These are phyloP conservation scores for Aphanoascus verrucosus DNA, from an alignment of 2,329 filamentous ascomycete species.

Conservation along the genomic window DNA sequence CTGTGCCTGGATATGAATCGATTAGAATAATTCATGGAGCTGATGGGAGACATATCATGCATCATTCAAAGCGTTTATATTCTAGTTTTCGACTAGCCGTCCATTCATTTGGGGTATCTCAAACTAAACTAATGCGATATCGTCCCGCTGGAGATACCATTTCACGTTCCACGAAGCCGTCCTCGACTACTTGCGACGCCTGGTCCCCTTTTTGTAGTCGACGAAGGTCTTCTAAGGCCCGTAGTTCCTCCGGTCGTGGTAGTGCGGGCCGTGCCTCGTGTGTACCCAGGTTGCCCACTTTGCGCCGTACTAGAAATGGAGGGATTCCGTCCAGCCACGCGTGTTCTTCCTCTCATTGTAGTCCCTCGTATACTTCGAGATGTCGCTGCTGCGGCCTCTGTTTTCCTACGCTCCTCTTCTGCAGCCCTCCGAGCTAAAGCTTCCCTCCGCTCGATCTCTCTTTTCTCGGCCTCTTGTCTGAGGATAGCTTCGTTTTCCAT, in stretches of 20 bases:
- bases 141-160: not conserved
- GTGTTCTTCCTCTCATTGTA: slow-evolving; percentile 13
- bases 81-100: not conserved
- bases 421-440: slow-evolving; percentile 49
- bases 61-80: not conserved
- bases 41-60: not conserved
- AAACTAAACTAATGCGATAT: not conserved
- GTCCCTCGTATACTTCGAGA: slow-evolving; percentile 24
- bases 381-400: slow-evolving; percentile 23
- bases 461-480: slow-evolving; percentile 65
- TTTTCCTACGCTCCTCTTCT: slow-evolving; percentile 36
- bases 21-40: not conserved
- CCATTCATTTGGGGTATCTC: not conserved
- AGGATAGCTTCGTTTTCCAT: slow-evolving; percentile 68
- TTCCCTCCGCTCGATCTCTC: slow-evolving; percentile 63
- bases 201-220: slow-evolving; percentile 31
- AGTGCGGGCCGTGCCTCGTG: slow-evolving; percentile 18
- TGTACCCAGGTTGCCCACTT: slow-evolving; percentile 16
- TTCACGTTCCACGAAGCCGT: slow-evolving; percentile 19
- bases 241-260: slow-evolving; percentile 26
- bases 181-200: slow-evolving; percentile 29
- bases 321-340: slow-evolving; percentile 29
- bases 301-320: slow-evolving; percentile 23
- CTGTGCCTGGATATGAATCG: no score
- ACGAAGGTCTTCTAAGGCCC: slow-evolving; percentile 26